These are phyloP conservation scores for Pyrenophora graminea DNA, from an alignment of 2,329 filamentous ascomycete genomes.

Conservation along the genomic window DNA sequence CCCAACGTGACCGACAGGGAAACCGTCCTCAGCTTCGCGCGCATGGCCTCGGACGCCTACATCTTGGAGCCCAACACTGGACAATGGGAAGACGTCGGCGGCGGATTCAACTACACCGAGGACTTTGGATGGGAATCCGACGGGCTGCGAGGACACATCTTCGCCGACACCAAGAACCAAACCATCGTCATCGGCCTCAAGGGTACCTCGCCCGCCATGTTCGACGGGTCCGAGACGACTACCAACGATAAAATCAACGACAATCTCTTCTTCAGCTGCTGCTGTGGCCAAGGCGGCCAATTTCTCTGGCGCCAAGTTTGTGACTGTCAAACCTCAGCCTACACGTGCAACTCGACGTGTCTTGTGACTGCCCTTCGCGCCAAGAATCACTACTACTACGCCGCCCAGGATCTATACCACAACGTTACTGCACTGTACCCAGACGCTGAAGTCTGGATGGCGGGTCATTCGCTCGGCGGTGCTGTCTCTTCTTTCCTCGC, in stretches of 20 bases:
- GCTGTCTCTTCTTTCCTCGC: conserved; percentile 86
- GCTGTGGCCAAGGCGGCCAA: conserved; percentile 90
- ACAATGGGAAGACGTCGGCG: conserved; percentile 75
- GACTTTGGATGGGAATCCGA: conserved; percentile 94
- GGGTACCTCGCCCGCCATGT: conserved; percentile 84
- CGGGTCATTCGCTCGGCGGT: conserved; percentile 90
- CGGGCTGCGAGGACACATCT: conserved; percentile 89
- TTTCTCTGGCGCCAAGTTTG: conserved; percentile 91
- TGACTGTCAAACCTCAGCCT: conserved; percentile 85
- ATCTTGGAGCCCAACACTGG: conserved; percentile 70
- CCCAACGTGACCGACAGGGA: conserved; percentile 85
- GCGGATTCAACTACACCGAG: conserved; percentile 79
- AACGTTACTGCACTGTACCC: conserved; percentile 92
- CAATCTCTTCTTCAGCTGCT: conserved; percentile 97
- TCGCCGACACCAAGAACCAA: conserved; percentile 80
- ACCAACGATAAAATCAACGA: conserved; percentile 98
- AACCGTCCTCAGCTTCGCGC: conserved; percentile 80
- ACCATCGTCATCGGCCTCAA: conserved; percentile 93
- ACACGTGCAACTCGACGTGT: conserved; percentile 91
- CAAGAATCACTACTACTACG: conserved; percentile 90
- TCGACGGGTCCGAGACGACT: conserved; percentile 95
- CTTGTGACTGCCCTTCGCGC: conserved; percentile 73
- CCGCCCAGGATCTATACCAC: conserved; percentile 84
- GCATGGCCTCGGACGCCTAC: conserved; percentile 90
- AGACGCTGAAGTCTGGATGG: conserved; percentile 80